Conservation (phyloP, 176 grass and related monocot species). For the maize (Zea mays) region DNA sequence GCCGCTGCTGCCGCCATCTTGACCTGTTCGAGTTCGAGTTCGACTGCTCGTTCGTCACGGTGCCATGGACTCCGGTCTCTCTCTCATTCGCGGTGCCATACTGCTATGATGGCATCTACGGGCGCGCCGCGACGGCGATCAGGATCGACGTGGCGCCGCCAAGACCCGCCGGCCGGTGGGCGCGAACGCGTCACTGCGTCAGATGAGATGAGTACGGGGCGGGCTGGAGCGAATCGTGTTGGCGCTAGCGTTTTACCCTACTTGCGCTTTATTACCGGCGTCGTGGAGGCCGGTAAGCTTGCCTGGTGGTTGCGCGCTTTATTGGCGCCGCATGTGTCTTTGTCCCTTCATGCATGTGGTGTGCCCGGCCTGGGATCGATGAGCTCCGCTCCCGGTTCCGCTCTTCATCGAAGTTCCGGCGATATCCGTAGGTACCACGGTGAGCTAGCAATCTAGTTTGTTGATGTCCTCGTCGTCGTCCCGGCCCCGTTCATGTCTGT, state of each 20-base stretch:
- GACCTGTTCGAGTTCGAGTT: background rate
- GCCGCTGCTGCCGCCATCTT: background rate
- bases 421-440: background rate
- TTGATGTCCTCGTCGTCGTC: too few species aligned
- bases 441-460: background rate
- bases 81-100: background rate
- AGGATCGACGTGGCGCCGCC: background rate
- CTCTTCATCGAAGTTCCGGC: too few species aligned
- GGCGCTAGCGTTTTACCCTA: background rate
- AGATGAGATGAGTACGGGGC: background rate
- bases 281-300: background rate
- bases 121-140: background rate
- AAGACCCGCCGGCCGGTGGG: background rate
- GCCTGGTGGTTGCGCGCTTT: constrained; percentile 31
- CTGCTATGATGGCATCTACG: background rate
- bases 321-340: constrained; percentile 19
- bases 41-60: background rate
- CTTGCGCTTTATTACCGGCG: background rate
- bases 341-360: constrained; percentile 12
- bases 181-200: background rate
- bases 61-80: background rate
- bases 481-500: background rate
- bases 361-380: background rate
- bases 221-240: background rate
- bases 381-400: too few species aligned